Base-by-base conservation (phyloP, 345 rosid genomes). In the Excoecaria cochinchinensis region DNA sequence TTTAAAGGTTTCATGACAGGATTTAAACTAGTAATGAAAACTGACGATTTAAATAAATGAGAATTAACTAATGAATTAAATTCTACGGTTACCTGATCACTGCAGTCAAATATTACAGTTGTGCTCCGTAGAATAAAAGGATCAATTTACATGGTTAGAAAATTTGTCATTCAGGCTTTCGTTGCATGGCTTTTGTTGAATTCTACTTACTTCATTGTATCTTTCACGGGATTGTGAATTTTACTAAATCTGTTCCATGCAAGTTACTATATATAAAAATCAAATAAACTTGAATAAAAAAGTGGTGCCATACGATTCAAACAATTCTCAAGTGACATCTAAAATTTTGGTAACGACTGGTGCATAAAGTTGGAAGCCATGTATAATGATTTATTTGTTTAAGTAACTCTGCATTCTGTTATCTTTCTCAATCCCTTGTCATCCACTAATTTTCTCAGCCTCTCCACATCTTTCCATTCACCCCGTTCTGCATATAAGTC, bases 401-500 rank as follows among this genome's bases (percentile, higher is more conserved):
- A 36, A 25, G 47, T 66, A 36, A 47, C 31, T 67, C 51, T 19
- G 42, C n/a, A 51, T 40, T 21, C 48, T 36, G 39, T 48, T 50
- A 39, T 57, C 73, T 40, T 31, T 58, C 21, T 63, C 22, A 11
- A 67, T 69, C 21, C 60, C 57, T 70, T 72, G 31, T 40, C 73
- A 71, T 71, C 82, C 70, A 58, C 59, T 68, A 72, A 63, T 22
- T 63, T 52, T 51, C 14, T 52, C 7, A 74, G 70, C 60, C 70
- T 52, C 22, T 14, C 55, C 60, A 22, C 56, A 53, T 53, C 71
- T 44, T 74, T 40, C 63, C 77, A 55, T 74, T 63, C 50, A 12
- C 71, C 65, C n/a, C 25, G 25, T 25, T 75, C 17, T 0, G 66
- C 46, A 50, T 75, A 57, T 31, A 67, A 40, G 57, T 44, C 64